Base-by-base conservation (phyloP, 352 stramenopile genomes). In the Pythium insidiosum region DNA sequence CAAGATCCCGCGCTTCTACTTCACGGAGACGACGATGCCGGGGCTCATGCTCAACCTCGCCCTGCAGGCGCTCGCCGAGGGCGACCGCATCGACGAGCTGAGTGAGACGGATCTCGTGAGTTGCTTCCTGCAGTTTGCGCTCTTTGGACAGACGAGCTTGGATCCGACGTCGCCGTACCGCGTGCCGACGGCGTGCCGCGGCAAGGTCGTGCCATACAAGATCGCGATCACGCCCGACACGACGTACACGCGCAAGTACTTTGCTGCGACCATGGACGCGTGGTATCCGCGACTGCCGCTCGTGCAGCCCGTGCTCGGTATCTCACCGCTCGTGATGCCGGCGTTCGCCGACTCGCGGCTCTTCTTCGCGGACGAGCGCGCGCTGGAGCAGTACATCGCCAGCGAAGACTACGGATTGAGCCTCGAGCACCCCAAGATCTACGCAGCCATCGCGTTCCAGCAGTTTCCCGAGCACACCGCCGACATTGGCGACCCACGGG, bases 161-260 rank as follows among this genome's bases (percentile, higher is more conserved):
- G 44, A 67, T 6, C 37, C 52, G 1, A 55, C 35, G 11, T 73
- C 67, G 13, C 51, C 50, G 9, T 80, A 81, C 46, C 49, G 62
- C 23, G 44, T 82, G 0, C 77, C 77, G 0, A 28, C 30, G 10
- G 61, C 63, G 6, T 90, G 77, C 38, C 46, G 55, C 23, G 64
- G 54, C 16, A 75, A 68, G 34, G 49, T 90, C 43, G 55, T 84
- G 5, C 74, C 74, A 12, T 87, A 84, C 62, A 87, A 84, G 38
- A 63, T 90, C 33, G 72, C 70, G 4, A 81, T 90, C 39, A 67
- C 74, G 2, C 77, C 77, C 0, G 74, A 90, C 52, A 85, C 57
- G 1, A 18, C 54, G 2, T 90, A 75, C 46, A 88, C 77, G n/a
- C 70, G 77, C 7, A 28, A 69, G 18, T 90, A 90, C 40, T 67